phyloP scores from a whole-genome alignment of 306 rosid species.

The Dicorynia guianensis region DNA sequence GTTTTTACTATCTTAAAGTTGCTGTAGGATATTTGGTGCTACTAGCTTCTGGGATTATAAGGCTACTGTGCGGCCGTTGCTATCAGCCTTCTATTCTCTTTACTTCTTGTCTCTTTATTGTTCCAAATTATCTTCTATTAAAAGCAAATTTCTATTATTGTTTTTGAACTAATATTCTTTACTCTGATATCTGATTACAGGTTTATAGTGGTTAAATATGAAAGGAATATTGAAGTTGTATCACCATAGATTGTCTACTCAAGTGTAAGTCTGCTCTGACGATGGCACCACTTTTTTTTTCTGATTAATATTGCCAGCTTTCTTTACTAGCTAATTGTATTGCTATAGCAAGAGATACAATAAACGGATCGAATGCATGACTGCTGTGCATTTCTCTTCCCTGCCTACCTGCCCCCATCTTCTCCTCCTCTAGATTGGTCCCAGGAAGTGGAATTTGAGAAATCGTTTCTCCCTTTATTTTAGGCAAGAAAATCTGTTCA shows the following conservation, averaged over 20 bases:
- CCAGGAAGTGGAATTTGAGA: conserved; percentile 22
- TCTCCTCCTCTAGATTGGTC: conserved; percentile 6
- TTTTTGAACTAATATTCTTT: conserved; percentile 33
- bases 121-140: not conserved
- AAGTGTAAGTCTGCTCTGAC: conserved; percentile 65
- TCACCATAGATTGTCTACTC: conserved; percentile 47
- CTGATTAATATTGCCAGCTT: no score
- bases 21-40: conserved; percentile 26
- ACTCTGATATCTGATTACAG: conserved; percentile 53
- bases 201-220: conserved; percentile 41
- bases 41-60: not conserved
- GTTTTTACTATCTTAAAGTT: conserved; percentile 29
- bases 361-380: conserved; percentile 34
- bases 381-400: conserved; percentile 40
- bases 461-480: conserved; percentile 19
- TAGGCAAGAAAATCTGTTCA: conserved; percentile 40
- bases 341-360: conserved; percentile 37
- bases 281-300: conserved; percentile 42
- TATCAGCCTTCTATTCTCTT: not conserved
- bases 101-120: not conserved
- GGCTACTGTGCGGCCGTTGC: conserved; percentile 2
- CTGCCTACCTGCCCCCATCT: not conserved
- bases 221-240: conserved; percentile 51
- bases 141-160: conserved; percentile 4
- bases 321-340: conserved; percentile 49